These are phyloP conservation scores for Fusarium brachygibbosum DNA, from an alignment of 2,329 filamentous ascomycete genomes.

Conservation along the genomic window DNA sequence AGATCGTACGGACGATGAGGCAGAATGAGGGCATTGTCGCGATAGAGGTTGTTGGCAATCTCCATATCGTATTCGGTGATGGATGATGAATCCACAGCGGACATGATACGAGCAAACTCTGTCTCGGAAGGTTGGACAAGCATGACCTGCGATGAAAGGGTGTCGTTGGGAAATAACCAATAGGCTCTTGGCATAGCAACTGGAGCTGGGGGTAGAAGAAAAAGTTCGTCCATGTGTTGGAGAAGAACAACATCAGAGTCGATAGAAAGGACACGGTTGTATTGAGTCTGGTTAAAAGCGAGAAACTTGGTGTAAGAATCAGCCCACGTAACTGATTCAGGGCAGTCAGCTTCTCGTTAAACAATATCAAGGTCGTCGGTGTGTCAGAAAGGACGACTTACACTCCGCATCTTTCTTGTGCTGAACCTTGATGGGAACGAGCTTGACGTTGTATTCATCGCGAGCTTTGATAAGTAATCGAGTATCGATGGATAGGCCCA, in stretches of 20 bases:
- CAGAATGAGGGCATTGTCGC: conserved; percentile 69
- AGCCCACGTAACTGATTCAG: too few species aligned
- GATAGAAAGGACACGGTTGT: conserved; percentile 62
- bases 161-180: conserved; percentile 69
- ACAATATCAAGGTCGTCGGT: too few species aligned
- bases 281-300: conserved; percentile 76
- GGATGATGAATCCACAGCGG: conserved; percentile 45
- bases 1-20: conserved; percentile 74
- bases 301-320: conserved; percentile 76
- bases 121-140: conserved; percentile 68
- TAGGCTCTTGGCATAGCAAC: conserved; percentile 80
- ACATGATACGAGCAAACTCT: conserved; percentile 61
- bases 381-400: too few species aligned
- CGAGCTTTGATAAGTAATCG: conserved; percentile 58
- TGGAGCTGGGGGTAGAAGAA: conserved; percentile 71
- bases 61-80: conserved; percentile 74
- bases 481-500: conserved; percentile 50
- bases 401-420: conserved; percentile 49
- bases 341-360: too few species aligned
- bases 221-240: conserved; percentile 76
- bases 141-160: conserved; percentile 70
- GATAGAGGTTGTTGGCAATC: conserved; percentile 73
- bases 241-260: conserved; percentile 75
- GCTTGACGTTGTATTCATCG: conserved; percentile 59
- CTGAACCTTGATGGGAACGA: conserved; percentile 59